Percentiles rank a stretch among this genome's conserved stretches.
These are phyloP conservation scores for Solanum etuberosum DNA, from an alignment of 257 asterid species.

Conservation along the genomic window DNA sequence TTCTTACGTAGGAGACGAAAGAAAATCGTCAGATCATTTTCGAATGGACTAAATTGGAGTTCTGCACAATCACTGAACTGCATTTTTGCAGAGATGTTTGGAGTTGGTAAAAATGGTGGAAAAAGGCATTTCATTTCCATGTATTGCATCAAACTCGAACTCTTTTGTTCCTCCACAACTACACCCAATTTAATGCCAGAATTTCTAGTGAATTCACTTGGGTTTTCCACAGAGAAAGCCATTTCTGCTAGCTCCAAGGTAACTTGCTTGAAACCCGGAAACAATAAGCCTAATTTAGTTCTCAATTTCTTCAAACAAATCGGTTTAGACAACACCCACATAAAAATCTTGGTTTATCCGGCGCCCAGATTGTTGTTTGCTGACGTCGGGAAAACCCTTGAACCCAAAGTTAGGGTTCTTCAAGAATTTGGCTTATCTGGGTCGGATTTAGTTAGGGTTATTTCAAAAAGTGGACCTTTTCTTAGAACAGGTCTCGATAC, in stretches of 20 bases:
- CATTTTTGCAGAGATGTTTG: not conserved
- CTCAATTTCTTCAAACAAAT: conserved; percentile 4
- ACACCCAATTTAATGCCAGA: conserved; percentile 1
- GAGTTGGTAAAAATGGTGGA: not conserved
- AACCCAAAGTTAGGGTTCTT: conserved; percentile 6
- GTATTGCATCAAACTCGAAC: not conserved
- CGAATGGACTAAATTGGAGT: not conserved
- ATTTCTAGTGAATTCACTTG: conserved; percentile 7
- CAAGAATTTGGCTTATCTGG: conserved; percentile 12
- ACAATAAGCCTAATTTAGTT: conserved; percentile 3
- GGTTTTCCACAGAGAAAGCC: conserved; percentile 13
- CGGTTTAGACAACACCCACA: conserved; percentile 13
- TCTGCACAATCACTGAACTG: not conserved
- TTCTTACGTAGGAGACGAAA: not conserved
- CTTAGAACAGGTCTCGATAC: not conserved
- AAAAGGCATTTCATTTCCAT: not conserved
- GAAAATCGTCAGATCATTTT: no score
- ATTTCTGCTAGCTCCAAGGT: not conserved
- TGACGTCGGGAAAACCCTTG: conserved; percentile 7
- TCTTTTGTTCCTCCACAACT: not conserved
- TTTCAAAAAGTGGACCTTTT: not conserved
- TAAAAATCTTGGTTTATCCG: not conserved
- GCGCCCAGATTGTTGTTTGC: not conserved
- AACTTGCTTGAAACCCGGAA: not conserved
- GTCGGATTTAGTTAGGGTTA: not conserved